Evolutionary conservation across 164 flowering plant species (phyloP), one percentile per base, ranked within the genome.

Genomic region (Buxus sempervirens): DNA sequence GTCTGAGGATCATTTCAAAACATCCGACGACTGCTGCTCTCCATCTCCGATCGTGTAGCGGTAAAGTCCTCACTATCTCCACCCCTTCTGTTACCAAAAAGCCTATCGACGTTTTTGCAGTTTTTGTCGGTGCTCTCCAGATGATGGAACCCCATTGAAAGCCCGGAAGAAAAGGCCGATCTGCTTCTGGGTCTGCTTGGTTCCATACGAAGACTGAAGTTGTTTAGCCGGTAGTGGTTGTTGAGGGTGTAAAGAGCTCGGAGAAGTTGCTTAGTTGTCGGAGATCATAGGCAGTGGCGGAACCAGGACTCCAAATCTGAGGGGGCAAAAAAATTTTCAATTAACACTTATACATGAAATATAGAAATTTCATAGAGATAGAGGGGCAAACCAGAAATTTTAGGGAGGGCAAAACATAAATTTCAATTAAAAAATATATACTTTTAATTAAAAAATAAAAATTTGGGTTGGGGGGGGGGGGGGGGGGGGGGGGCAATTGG

Each of bases 151-250:
- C 60, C 73, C 60, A 15, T 18, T 42, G 5, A 66, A 84, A 53
- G 79, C 86, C 0, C 85, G 91, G 91, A 72, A 82, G 70, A 62
- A 79, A 69, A 26, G 70, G 67, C 10, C 59, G 67, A 26, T 55
- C 63, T 32, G 5, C 38, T 53, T 58, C 57, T 9, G 54, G 78
- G 48, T 25, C 78, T 0, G 82, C 79, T 23, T 84, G 85, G 91
- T 60, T 75, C 58, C 79, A 75, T 25, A 70, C 82, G 1, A 64
- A 69, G 20, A 10, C 77, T 9, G 76, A 78, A 22, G 75, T 75
- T 42, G 76, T 60, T 19, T 63, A 66, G 24, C 68, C 68, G 42
- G 71, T 62, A 25, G 83, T 22, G 10, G 72, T 53, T 3, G 56
- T 41, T 28, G 83, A 65, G 26, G 73, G 55, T 62, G 66, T 15